phyloP scores from a whole-genome alignment of 1,284 basidiomycete genomes.

The Austroboletus novae-zelandiae region DNA sequence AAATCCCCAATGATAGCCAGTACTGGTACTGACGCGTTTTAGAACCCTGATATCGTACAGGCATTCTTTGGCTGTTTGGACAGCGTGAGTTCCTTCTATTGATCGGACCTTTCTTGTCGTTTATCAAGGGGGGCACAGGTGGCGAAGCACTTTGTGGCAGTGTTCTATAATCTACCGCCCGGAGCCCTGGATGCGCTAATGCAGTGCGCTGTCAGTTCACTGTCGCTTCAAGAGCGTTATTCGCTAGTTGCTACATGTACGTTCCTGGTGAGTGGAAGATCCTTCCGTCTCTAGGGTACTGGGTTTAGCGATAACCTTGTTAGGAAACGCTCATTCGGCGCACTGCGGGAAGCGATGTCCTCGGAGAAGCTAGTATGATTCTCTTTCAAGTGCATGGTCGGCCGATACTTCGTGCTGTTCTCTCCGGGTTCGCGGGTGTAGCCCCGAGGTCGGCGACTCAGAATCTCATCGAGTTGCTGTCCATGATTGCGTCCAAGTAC shows the following conservation, averaged over 20 bases:
- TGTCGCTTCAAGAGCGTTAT: conserved; percentile 83
- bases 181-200: conserved; percentile 71
- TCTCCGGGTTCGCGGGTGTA: conserved; percentile 76
- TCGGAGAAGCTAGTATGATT: conserved; percentile 46
- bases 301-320: background rate
- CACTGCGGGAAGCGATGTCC: conserved; percentile 52
- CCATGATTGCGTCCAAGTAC: conserved; percentile 57
- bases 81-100: conserved; percentile 42
- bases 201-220: conserved; percentile 66
- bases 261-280: conserved; percentile 62
- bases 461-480: conserved; percentile 80
- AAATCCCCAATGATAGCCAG: background rate
- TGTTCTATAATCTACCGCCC: conserved; percentile 67
- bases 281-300: background rate
- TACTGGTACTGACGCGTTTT: conserved; percentile 7
- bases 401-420: conserved; percentile 65
- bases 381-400: conserved; percentile 66
- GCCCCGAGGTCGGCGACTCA: conserved; percentile 81
- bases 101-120: background rate
- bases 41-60: conserved; percentile 89
- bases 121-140: conserved; percentile 41
- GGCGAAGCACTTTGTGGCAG: conserved; percentile 68
- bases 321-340: conserved; percentile 64
- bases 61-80: conserved; percentile 83
- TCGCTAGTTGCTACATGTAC: conserved; percentile 79